These are phyloP conservation scores for Trypanosomatidae sp. DNA, from an alignment of 208 protist species.

Conservation along the genomic window DNA sequence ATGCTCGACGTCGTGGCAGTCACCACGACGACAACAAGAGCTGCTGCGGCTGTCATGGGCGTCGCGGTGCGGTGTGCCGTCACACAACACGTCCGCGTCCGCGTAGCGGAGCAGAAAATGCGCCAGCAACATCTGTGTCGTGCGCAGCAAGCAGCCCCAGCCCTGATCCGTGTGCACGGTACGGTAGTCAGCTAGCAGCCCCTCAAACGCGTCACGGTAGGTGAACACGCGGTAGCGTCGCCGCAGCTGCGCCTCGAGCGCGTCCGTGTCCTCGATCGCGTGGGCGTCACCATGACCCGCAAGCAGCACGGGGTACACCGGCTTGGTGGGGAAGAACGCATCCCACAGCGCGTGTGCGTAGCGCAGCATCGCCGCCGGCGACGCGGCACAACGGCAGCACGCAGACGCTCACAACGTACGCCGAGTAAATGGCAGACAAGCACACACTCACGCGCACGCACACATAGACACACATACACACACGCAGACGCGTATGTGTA, in stretches of 20 bases:
- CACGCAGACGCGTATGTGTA: too few relatives aligned
- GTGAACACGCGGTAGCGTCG: conserved; percentile 47
- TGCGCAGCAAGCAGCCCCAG: conserved; percentile 72
- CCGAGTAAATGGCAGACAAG: background rate
- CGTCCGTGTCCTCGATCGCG: conserved; percentile 10
- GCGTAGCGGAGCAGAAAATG: conserved; percentile 30
- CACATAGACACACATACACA: too few relatives aligned
- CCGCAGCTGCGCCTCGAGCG: conserved; percentile 19
- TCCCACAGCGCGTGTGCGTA: conserved; percentile 17
- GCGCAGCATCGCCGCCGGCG: conserved; percentile 9
- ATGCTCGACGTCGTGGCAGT: background rate
- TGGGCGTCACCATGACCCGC: conserved; percentile 8
- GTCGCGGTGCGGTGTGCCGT: too few relatives aligned
- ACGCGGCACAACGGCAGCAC: too few relatives aligned
- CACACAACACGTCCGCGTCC: too few relatives aligned
- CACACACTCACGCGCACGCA: background rate
- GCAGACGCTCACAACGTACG: too few relatives aligned
- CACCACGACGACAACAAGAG: background rate
- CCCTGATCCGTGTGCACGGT: conserved; percentile 36
- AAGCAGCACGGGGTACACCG: conserved; percentile 16
- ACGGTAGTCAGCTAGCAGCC: conserved; percentile 9
- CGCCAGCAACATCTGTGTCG: conserved; percentile 75
- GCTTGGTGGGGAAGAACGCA: conserved; percentile 16
- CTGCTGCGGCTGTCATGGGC: background rate
- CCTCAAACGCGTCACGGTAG: conserved; percentile 51